Percentiles rank a stretch among this genome's conserved stretches.
Conservation (phyloP, 2,329 filamentous ascomycete species). For the Lecanicillium sp. region DNA sequence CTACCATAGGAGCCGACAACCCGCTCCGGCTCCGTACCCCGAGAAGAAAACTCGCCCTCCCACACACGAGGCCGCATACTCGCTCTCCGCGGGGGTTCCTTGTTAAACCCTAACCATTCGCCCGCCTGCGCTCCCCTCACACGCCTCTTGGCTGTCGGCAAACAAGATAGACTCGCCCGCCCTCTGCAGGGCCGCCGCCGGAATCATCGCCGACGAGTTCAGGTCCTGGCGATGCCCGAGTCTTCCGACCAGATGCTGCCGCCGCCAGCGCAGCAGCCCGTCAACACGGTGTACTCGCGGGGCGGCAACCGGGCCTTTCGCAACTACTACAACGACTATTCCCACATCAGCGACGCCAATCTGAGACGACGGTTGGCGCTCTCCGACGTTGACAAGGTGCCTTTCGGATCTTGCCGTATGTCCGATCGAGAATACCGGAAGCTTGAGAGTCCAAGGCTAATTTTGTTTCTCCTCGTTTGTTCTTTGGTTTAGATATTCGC, state of each 20-base stretch:
- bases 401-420: conserved; percentile 64
- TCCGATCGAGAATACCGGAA: no score
- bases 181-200: no score
- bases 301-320: conserved; percentile 66
- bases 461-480: no score
- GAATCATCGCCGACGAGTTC: not conserved
- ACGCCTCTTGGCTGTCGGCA: no score
- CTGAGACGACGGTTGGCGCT: conserved; percentile 68
- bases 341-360: conserved; percentile 64
- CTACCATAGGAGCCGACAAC: no score
- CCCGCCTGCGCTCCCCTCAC: not conserved
- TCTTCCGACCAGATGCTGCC: conserved; percentile 35
- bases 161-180: no score
- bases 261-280: conserved; percentile 30
- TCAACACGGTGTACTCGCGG: conserved; percentile 36
- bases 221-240: conserved; percentile 13
- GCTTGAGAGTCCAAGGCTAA: no score
- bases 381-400: conserved; percentile 73
- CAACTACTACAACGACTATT: conserved; percentile 67
- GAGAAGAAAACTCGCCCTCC: no score
- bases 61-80: no score
- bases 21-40: no score
- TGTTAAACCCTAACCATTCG: no score
- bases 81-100: no score
- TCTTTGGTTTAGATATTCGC: conserved; percentile 61